phyloP scores from a whole-genome alignment of 331 rosid genomes.

The Quercus lobata region DNA sequence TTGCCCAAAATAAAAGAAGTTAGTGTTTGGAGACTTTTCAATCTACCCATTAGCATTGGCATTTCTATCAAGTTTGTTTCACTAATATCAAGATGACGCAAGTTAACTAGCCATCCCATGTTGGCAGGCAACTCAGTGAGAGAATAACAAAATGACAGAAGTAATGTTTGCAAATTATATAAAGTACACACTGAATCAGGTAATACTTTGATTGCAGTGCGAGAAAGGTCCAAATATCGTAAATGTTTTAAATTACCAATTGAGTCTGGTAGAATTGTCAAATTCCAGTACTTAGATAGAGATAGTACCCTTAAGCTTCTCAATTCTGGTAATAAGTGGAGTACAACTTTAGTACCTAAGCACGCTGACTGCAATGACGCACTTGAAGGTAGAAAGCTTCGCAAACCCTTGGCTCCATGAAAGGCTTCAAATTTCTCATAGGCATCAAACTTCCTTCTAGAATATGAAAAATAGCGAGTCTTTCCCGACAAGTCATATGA shows the following conservation, averaged over 20 bases:
- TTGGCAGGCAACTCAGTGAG: background rate
- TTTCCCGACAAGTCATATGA: background rate
- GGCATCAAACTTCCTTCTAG: too few relatives aligned
- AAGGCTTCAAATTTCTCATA: slow-evolving; percentile 12
- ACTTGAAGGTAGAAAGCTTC: slow-evolving; percentile 4
- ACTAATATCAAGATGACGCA: background rate
- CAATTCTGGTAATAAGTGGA: background rate
- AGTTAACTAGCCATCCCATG: background rate
- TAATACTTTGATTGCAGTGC: background rate
- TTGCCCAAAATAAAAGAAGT: background rate
- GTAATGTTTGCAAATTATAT: background rate
- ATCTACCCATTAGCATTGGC: background rate
- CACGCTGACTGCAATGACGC: background rate
- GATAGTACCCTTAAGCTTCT: slow-evolving; percentile 14
- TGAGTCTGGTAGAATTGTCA: background rate
- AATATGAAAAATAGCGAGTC: too few relatives aligned
- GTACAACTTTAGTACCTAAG: slow-evolving; percentile 3
- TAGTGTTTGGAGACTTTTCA: background rate
- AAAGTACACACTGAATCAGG: background rate
- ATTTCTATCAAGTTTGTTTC: background rate
- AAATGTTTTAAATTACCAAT: background rate
- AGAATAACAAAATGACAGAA: background rate
- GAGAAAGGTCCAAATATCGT: background rate
- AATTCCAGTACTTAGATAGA: slow-evolving; percentile 4
- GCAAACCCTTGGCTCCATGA: background rate